Evolutionary conservation across 176 grass and related monocot genomes (phyloP), one percentile per base, ranked within the genome.

Genomic region (Zoysia pacifica): DNA sequence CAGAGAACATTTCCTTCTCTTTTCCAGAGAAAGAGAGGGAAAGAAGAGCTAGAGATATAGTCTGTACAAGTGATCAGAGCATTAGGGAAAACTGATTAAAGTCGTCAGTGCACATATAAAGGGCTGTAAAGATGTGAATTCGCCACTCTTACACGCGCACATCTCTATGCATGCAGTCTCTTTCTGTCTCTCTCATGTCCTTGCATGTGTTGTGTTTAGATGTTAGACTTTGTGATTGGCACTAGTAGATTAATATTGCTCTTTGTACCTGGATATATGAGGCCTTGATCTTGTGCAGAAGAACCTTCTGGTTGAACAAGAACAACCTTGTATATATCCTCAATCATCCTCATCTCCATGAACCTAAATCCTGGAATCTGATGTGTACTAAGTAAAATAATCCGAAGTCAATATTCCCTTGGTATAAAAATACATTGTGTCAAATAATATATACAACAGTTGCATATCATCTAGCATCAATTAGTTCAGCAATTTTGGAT

Each of bases 1-100:
- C 91, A 93, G 91, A 83, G 82, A 90, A 93, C 88, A 90, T 81
- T 88, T 90, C 53, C 82, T 73, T 83, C 72, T 76, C 79, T 93
- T 93, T 78, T 69, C 67, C 82, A 70, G 48, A 20, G 84, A 82
- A 72, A 77, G 63, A 75, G 78, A 61, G 70, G 60, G 18, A 73
- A 20, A 48, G 82, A 60, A 53, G 18, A 67, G 79, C 60, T 63
- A 76, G 67, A 44, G 15, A 62, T 48, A 40, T 43, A 4, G 87
- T 73, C 79, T 35, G 59, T 20, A 79, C 71, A 51, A 76, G 73
- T 28, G 28, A 28, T 90, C 82, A 90, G 91, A 88, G 82, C 91
- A 87, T 79, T 93, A 82, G 87, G 75, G 70, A 64, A 67, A 91
- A 89, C 86, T 80, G 90, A 88, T 91, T 86, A 91, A 89, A 89